Percentiles rank a stretch among this genome's conserved stretches.
These are phyloP conservation scores for Trichoderma arundinaceum DNA, from an alignment of 2,329 filamentous ascomycete species.

Conservation along the genomic window DNA sequence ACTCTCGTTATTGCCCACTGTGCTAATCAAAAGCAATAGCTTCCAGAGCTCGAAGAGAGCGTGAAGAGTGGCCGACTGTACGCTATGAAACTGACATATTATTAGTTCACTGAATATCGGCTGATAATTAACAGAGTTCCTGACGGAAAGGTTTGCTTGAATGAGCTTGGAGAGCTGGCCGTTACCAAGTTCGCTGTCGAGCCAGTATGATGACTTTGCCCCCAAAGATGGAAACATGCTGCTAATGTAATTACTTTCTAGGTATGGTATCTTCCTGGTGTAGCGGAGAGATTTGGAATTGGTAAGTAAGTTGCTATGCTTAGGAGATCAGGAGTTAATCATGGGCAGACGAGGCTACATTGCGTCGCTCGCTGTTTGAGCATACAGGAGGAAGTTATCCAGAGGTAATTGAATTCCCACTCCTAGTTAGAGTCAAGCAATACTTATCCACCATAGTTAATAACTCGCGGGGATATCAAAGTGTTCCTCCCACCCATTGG, in stretches of 20 bases:
- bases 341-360: slow-evolving; percentile 74
- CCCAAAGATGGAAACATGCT: neutral
- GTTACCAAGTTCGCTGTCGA: slow-evolving; percentile 98
- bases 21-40: slow-evolving; percentile 43
- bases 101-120: neutral
- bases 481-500: slow-evolving; percentile 93
- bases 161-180: slow-evolving; percentile 81
- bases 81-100: slow-evolving; percentile 36
- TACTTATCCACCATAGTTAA: slow-evolving; percentile 60
- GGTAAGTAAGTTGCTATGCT: slow-evolving; percentile 52
- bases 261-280: slow-evolving; percentile 82
- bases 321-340: slow-evolving; percentile 38
- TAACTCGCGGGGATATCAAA: slow-evolving; percentile 93
- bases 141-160: slow-evolving; percentile 91
- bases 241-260: slow-evolving; percentile 35
- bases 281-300: slow-evolving; percentile 92
- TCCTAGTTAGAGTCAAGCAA: neutral
- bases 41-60: slow-evolving; percentile 92
- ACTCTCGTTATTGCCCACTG: neutral
- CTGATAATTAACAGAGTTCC: slow-evolving; percentile 51
- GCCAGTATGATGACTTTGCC: slow-evolving; percentile 62
- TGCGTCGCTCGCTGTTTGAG: slow-evolving; percentile 89
- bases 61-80: slow-evolving; percentile 78
- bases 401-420: slow-evolving; percentile 57
- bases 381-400: slow-evolving; percentile 96